Evolutionary conservation across 2,329 filamentous ascomycete species (phyloP).

Genomic region (Neurospora sp.): DNA sequence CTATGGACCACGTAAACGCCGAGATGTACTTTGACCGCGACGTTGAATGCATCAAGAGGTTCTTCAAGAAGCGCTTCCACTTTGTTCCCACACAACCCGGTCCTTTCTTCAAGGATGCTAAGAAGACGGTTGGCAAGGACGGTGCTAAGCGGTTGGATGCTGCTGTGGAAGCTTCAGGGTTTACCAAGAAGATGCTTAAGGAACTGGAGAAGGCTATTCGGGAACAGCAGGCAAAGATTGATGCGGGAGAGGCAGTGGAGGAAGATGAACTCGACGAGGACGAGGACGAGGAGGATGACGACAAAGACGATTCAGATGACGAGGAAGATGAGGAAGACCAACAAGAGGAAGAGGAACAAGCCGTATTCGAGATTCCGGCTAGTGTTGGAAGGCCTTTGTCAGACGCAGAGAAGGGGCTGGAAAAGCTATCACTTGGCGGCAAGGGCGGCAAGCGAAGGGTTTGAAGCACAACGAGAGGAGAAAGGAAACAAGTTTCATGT

Average conservation of each 20-base stretch:
- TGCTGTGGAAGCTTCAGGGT: slow-evolving; percentile 82
- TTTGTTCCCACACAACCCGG: slow-evolving; percentile 76
- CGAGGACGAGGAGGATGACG: slow-evolving; percentile 15
- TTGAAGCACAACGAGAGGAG: neutral
- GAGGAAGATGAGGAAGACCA: slow-evolving; percentile 14
- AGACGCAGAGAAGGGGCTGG: neutral
- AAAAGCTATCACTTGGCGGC: neutral
- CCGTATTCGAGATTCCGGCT: neutral
- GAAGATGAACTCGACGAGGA: slow-evolving; percentile 22
- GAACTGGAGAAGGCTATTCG: slow-evolving; percentile 87
- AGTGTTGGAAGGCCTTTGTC: neutral
- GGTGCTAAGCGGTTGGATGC: slow-evolving; percentile 68
- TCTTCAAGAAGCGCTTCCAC: slow-evolving; percentile 81
- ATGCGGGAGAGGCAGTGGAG: slow-evolving; percentile 25
- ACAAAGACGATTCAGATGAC: slow-evolving; percentile 2
- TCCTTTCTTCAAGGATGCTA: slow-evolving; percentile 76
- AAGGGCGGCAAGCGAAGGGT: neutral
- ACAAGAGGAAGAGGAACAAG: neutral
- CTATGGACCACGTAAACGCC: slow-evolving; percentile 85
- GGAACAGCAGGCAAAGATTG: slow-evolving; percentile 50
- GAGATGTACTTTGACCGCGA: slow-evolving; percentile 97
- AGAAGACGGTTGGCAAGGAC: slow-evolving; percentile 59
- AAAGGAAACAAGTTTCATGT: neutral
- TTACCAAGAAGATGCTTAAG: slow-evolving; percentile 93
- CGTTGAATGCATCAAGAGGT: slow-evolving; percentile 89